Conservation (phyloP, 345 rosid species). For the Camelina hispida region DNA sequence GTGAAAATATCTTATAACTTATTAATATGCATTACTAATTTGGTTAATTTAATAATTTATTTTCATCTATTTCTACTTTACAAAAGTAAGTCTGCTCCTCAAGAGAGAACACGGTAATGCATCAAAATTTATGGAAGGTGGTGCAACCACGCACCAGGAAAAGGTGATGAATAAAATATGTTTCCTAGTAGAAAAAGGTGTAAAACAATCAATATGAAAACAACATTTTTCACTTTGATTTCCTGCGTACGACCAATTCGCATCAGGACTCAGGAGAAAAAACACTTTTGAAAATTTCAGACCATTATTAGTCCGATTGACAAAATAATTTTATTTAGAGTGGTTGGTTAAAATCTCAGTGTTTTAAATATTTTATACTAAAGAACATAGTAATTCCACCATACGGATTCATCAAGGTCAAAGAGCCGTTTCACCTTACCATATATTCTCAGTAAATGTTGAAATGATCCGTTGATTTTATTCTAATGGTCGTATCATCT, state of each 20-base stretch:
- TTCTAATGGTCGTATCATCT: constrained; percentile 31
- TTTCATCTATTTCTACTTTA: no score
- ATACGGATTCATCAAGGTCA: constrained; percentile 16
- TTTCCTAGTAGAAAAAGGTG: background rate
- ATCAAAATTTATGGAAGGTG: constrained; percentile 7
- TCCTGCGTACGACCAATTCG: constrained; percentile 33
- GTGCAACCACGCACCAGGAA: background rate
- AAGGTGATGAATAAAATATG: constrained; percentile 5
- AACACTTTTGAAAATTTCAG: constrained; percentile 3
- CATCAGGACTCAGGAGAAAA: constrained; percentile 10
- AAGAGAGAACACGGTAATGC: background rate
- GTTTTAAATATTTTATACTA: background rate
- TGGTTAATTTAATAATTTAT: no score
- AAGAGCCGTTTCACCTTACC: constrained; percentile 31
- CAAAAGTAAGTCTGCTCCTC: constrained; percentile 3
- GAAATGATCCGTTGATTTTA: constrained; percentile 4
- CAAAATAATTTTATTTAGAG: constrained; percentile 20
- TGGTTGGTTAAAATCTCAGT: constrained; percentile 15
- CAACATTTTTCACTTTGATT: constrained; percentile 19
- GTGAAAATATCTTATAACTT: no score
- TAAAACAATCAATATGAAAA: constrained; percentile 16
- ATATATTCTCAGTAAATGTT: constrained; percentile 25
- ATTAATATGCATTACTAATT: background rate
- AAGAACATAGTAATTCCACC: constrained; percentile 1
- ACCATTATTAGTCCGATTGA: constrained; percentile 24